Base-by-base conservation (phyloP, 768 basidiomycete genomes). In the Podaxis carcinomalis region DNA sequence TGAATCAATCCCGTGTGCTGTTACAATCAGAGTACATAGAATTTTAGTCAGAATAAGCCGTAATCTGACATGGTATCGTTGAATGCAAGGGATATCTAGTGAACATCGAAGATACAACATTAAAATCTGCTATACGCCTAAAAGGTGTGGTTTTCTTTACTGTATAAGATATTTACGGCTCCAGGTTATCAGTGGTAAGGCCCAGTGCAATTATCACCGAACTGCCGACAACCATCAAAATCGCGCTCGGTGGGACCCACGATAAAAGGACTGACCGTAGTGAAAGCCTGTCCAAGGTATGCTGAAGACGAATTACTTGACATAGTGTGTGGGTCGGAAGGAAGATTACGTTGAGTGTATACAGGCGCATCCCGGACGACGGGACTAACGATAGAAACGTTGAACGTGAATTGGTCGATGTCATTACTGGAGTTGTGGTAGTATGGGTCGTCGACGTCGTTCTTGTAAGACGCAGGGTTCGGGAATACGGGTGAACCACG, bases 401-500 rank as follows among this genome's bases (percentile, higher is more conserved):
- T 74, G 68, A 83, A 85, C 44, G 72, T 75, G 68, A 85, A 85
- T 25, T 79, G 83, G 57, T 84, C 82, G 36, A 82, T 65, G 44
- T 85, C 83, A 16, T 69, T 67, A 23, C 72, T 69, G 10, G 73
- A 67, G 27, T 69, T 70, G 37, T 75, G 73, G 60, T 78, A 83
- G 56, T 80, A 80, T 1, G 75, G 68, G 13, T 78, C 71, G 11
- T 78, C 77, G 11, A 69, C 63, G 13, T 78, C 74, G 16, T 62
- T 66, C 65, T 81, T 81, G 68, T 69, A 70, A 56, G 67, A 60
- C 40, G 63, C 66, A 70, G 79, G 71, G 32, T 72, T 70, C 32
- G 71, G 70, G 65, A 79, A 84, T 57, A 70, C 74, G 28, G 74
- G 81, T n/a, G 74, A 81, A 36, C 70, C 78, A 64, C 74, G 66